phyloP scores from a whole-genome alignment of 352 stramenopile genomes.

The Blastocystis sp. region DNA sequence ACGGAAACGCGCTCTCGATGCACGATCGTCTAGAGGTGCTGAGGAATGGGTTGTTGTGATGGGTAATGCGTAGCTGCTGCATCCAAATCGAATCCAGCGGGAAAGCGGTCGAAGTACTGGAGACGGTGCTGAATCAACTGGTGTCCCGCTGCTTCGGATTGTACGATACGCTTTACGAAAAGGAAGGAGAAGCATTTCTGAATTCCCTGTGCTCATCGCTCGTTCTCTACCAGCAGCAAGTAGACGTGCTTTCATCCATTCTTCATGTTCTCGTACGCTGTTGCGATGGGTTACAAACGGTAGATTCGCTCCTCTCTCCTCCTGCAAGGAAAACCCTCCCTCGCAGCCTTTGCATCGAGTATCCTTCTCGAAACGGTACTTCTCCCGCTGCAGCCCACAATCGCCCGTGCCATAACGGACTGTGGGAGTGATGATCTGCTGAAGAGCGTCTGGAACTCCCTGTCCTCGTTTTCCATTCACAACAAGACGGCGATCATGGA shows the following conservation, averaged over 20 bases:
- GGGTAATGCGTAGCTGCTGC: not conserved
- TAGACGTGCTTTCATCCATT: not conserved
- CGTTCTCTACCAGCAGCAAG: not conserved
- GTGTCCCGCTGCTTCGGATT: not conserved
- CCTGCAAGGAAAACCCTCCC: not conserved
- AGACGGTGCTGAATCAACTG: not conserved
- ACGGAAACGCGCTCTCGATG: not conserved
- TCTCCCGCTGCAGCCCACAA: not conserved
- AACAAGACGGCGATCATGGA: not conserved
- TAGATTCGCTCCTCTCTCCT: not conserved
- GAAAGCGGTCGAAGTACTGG: not conserved
- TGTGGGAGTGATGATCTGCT: not conserved
- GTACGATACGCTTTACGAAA: not conserved
- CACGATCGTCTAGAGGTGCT: not conserved
- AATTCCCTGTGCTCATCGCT: not conserved
- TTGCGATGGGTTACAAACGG: not conserved
- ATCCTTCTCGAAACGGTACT: not conserved
- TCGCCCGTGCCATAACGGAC: not conserved
- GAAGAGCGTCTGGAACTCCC: not conserved
- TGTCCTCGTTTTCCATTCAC: not conserved
- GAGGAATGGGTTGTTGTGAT: not conserved
- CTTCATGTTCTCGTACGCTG: not conserved
- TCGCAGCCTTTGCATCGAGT: not conserved
- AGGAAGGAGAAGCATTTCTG: not conserved
- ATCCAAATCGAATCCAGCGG: not conserved